These are phyloP conservation scores for Calonectria pseudoreteaudii DNA, from an alignment of 2,329 filamentous ascomycete species.

Conservation along the genomic window DNA sequence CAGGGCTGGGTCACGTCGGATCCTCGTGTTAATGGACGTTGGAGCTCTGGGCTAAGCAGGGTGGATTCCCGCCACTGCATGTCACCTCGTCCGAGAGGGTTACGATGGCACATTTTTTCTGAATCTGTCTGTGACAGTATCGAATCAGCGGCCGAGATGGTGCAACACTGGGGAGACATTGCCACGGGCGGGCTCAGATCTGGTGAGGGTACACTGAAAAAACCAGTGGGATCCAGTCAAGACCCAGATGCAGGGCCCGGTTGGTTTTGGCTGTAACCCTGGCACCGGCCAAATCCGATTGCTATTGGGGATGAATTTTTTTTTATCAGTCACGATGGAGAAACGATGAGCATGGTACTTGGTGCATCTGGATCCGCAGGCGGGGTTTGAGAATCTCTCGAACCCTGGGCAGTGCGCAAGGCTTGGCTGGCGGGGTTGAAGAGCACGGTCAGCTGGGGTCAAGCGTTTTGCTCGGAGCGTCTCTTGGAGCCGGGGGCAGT, in stretches of 20 bases:
- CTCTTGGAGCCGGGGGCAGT: neutral
- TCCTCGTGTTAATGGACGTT: slow-evolving; percentile 18
- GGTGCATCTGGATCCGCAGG: neutral
- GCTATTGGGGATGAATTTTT: neutral
- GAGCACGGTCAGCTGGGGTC: slow-evolving; percentile 2
- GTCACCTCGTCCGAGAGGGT: slow-evolving; percentile 14
- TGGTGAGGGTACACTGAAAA: neutral
- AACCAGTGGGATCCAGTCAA: slow-evolving; percentile 18
- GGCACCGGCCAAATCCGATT: neutral
- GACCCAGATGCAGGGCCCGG: slow-evolving; percentile 1
- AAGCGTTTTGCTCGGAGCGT: neutral
- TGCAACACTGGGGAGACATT: slow-evolving; percentile 27
- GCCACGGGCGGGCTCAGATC: slow-evolving; percentile 25
- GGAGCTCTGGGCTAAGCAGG: neutral
- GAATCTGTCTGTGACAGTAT: slow-evolving; percentile 4
- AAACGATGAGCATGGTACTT: neutral
- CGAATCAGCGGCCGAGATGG: slow-evolving; percentile 26
- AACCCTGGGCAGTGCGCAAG: neutral
- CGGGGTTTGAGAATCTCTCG: slow-evolving; percentile 7
- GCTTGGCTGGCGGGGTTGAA: slow-evolving; percentile 14
- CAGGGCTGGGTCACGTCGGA: neutral
- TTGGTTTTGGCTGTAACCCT: neutral
- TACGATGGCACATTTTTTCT: slow-evolving; percentile 14
- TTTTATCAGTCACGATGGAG: slow-evolving; percentile 18
- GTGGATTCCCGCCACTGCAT: slow-evolving; percentile 16